Evolutionary conservation across 2,329 filamentous ascomycete species (phyloP), one percentile per base, ranked within the genome.

Genomic region (Cadophora gregata): DNA sequence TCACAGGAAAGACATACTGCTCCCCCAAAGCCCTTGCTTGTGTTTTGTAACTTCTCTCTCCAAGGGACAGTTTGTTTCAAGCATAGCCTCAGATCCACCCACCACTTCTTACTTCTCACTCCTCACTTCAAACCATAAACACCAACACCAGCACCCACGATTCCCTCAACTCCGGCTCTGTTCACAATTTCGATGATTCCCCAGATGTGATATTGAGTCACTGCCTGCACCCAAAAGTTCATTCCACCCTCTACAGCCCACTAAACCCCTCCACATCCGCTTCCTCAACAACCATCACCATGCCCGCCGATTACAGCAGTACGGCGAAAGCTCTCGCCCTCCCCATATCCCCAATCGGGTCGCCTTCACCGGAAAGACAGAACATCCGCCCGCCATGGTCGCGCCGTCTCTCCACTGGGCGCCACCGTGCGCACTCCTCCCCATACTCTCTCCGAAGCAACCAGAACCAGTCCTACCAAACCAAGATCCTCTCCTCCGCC

Each of bases 231-330:
- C 33, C n/a, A 14, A 53, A 48, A 24, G 29, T 21, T 47, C 25
- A 19, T 25, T 4, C 55, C 48, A 53, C 24, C 48, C 33, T 60
- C 19, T 12, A 53, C 19, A 31, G 31, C 45, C 51, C 16, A 58
- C 55, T 36, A 19, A 61, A 63, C 55, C 51, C 67, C 42, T 33
- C 51, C 48, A n/a, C 53, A 66, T 69, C 69, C 71, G 67, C 63
- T 19, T 33, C 33, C 1, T 36, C 42, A 12, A 55, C 33, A 36
- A 56, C 24, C 29, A 19, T 38, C 65, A 64, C 42, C 65, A 86
- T 86, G 84, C 82, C 84, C 38, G 81, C 81, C 73, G 82, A 86
- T 78, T 83, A 84, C 76, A 76, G 77, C 55, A 82, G 83, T 66
- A 79, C 83, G 67, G 83, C 83, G 64, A 82, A 80, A 72, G 82